Base-by-base conservation (phyloP, 1,139 yeast species). In the Nakaseomyces kungkrabaensis region DNA sequence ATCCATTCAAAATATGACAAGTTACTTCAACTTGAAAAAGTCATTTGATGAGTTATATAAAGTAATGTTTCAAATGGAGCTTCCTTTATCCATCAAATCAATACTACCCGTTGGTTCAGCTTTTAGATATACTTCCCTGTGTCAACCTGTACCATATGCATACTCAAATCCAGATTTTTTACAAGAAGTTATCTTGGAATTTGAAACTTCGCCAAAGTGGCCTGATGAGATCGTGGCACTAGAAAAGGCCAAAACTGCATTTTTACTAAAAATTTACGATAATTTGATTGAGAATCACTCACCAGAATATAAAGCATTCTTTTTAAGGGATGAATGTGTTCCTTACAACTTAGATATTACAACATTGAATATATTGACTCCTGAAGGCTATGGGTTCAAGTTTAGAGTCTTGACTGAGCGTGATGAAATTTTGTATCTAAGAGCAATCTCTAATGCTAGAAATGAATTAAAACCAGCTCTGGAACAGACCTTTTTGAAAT, bases 141-240 rank as follows among this genome's bases (percentile, higher is more conserved):
- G 82, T 53, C 82, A 80, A 57, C 97, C 97, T 0, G 87, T 82
- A 38, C 95, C 96, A 40, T 87, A 78, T 71, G 92, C 94, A 13
- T 66, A 74, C 46, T 77, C 87, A 1, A 83, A 79, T 59, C 90
- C 90, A 5, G 90, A 87, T 62, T 85, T 85, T 59, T 79, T 87
- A 73, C 87, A 85, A 57, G 89, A 85, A 48, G 81, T 83, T 27
- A 75, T 90, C 10, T 67, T 94, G 45, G 96, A 89, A 67, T 88
- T 94, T 67, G 98, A 94, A 69, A 73, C 86, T 3, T 85, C 96
- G 1, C 75, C 81, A n/a, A 81, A 82, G 66, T 94, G 98, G 99
- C 98, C 99, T 1, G 96, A 87, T 67, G 96, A 92, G 65, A 66
- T 88, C 4, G 71, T 75, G 37, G 90, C 97, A 0, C 71, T 89